These are phyloP conservation scores for Candida ipomoeae DNA, from an alignment of 805 yeast genomes.

Conservation along the genomic window DNA sequence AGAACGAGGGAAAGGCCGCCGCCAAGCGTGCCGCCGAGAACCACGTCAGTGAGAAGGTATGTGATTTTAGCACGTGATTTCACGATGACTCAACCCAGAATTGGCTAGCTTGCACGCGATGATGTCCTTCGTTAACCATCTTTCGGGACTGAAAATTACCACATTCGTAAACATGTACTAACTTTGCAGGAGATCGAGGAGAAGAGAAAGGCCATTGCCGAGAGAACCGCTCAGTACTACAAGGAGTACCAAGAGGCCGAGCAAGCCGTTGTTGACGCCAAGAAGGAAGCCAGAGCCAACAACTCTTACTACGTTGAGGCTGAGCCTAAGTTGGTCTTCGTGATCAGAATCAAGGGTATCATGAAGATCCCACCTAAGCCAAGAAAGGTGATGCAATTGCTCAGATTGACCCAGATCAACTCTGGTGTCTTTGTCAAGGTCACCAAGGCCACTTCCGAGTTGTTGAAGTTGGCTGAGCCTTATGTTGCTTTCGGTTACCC, in stretches of 20 bases:
- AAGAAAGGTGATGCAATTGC: conserved; percentile 94
- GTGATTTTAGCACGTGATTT: conserved; percentile 40
- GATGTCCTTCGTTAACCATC: conserved; percentile 80
- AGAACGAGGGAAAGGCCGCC: conserved; percentile 72
- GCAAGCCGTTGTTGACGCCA: conserved; percentile 79
- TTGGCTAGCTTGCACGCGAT: conserved; percentile 65
- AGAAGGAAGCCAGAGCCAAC: conserved; percentile 90
- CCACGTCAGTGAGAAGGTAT: conserved; percentile 74
- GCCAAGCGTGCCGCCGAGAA: conserved; percentile 78
- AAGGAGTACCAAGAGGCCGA: conserved; percentile 91
- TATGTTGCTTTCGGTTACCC: conserved; percentile 98
- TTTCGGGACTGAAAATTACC: conserved; percentile 68
- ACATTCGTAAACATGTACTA: neutral
- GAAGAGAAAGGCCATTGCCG: conserved; percentile 68
- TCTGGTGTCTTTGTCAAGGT: conserved; percentile 92
- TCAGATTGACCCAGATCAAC: conserved; percentile 91
- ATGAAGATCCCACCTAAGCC: conserved; percentile 98
- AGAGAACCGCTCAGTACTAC: conserved; percentile 96
- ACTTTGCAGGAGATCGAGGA: conserved; percentile 39
- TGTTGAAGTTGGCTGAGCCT: conserved; percentile 91
- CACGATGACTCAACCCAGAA: conserved; percentile 50
- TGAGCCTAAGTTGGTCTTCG: conserved; percentile 91
- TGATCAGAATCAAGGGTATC: conserved; percentile 98
- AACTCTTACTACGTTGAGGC: conserved; percentile 95
- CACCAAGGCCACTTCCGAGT: conserved; percentile 93